Conservation (phyloP, 257 asterid genomes). For the Galeopsis tetrahit region DNA sequence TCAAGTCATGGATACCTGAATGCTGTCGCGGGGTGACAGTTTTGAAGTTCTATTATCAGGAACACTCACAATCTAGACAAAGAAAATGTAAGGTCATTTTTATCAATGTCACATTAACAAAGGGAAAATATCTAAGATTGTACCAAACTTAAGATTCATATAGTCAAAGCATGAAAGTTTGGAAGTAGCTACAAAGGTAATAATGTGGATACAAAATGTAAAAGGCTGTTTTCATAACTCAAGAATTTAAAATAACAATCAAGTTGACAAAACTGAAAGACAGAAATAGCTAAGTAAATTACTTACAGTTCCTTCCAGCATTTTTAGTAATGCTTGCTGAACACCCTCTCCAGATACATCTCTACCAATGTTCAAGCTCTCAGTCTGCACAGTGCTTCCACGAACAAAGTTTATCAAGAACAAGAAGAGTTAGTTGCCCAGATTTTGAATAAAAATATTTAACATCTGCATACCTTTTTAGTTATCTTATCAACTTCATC, state of each 20-base stretch:
- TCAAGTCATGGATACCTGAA: constrained; percentile 63
- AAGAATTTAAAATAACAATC: constrained; percentile 12
- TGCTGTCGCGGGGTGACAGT: constrained; percentile 61
- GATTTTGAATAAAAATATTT: not conserved
- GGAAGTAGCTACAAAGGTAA: constrained; percentile 22
- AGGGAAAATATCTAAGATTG: not conserved
- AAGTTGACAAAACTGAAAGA: constrained; percentile 27
- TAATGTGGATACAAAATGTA: constrained; percentile 20
- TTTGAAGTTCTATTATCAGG: constrained; percentile 77
- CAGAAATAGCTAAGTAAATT: constrained; percentile 25
- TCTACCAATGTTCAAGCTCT: constrained; percentile 72
- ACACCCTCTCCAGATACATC: constrained; percentile 98
- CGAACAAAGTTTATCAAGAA: constrained; percentile 41
- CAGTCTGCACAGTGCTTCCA: constrained; percentile 64
- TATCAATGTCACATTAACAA: constrained; percentile 26
- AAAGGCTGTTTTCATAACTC: constrained; percentile 16
- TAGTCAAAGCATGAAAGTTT: constrained; percentile 22
- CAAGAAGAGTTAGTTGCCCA: constrained; percentile 28
- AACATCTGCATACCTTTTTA: constrained; percentile 65
- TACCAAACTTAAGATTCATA: not conserved
- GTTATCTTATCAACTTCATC: constrained; percentile 98
- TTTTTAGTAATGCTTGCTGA: constrained; percentile 90
- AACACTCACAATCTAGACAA: constrained; percentile 71
- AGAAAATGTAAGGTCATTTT: not conserved
- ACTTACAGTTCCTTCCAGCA: constrained; percentile 98